Conservation (phyloP, 495 filamentous ascomycete species). For the Penicillium roqueforti region DNA sequence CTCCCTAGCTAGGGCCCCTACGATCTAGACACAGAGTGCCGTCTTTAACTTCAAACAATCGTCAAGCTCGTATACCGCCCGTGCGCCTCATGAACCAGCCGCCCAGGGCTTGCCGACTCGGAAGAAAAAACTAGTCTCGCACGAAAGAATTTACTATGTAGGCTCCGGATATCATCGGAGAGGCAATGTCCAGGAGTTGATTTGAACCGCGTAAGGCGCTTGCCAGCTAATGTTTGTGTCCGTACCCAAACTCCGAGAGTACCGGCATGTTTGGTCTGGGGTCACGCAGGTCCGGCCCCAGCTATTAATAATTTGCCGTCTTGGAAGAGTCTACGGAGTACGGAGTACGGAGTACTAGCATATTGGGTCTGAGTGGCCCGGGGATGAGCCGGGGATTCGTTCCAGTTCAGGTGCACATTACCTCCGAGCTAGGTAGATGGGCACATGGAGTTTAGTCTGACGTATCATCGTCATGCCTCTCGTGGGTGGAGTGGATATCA, state of each 20-base stretch:
- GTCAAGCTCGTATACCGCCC: slow-evolving; percentile 21
- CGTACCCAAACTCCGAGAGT: neutral
- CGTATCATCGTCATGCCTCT: slow-evolving; percentile 20
- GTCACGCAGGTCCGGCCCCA: slow-evolving; percentile 4
- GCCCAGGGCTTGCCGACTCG: slow-evolving; percentile 1
- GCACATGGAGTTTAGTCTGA: slow-evolving; percentile 13
- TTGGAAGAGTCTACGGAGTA: neutral
- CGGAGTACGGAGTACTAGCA: no score
- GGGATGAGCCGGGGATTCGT: slow-evolving; percentile 6
- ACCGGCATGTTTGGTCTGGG: slow-evolving; percentile 10
- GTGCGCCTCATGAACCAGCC: slow-evolving; percentile 22
- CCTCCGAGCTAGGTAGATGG: slow-evolving; percentile 10
- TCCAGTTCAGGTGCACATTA: slow-evolving; percentile 22
- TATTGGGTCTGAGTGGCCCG: slow-evolving; percentile 21
- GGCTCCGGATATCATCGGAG: neutral
- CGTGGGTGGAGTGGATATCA: slow-evolving; percentile 8
- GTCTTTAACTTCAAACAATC: slow-evolving; percentile 18
- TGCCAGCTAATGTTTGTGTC: neutral
- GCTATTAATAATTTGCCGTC: slow-evolving; percentile 5
- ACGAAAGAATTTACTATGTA: no score
- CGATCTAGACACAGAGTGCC: slow-evolving; percentile 22
- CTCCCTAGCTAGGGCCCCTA: neutral
- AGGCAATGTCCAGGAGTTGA: neutral
- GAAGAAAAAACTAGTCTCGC: no score
- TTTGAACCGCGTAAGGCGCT: slow-evolving; percentile 1